These are phyloP conservation scores for Gentiana macrophylla DNA, from an alignment of 257 asterid genomes.

Conservation along the genomic window DNA sequence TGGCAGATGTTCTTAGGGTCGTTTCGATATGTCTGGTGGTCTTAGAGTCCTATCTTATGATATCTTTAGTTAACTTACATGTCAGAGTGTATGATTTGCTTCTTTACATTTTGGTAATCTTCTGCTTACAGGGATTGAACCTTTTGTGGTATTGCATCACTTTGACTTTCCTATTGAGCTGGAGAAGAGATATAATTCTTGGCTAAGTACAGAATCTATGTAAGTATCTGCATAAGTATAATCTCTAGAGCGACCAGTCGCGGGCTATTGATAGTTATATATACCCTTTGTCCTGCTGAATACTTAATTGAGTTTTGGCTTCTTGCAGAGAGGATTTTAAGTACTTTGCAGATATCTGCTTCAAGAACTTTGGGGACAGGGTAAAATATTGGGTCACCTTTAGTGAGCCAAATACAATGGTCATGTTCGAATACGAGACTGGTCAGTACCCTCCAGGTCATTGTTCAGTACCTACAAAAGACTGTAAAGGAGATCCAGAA, in stretches of 20 bases:
- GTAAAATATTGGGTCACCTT: constrained; percentile 51
- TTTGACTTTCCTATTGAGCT: constrained; percentile 58
- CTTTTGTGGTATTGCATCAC: constrained; percentile 43
- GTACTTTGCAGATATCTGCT: constrained; percentile 43
- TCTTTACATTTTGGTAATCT: background rate
- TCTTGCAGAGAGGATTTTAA: constrained; percentile 46
- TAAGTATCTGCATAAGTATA: no score
- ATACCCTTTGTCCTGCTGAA: background rate
- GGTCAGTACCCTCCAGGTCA: constrained; percentile 45
- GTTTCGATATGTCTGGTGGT: no score
- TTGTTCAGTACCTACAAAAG: constrained; percentile 30
- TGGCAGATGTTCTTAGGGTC: no score
- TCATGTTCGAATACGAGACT: constrained; percentile 24
- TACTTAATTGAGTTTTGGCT: background rate
- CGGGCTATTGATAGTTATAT: no score
- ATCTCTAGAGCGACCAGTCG: no score
- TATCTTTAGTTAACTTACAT: no score
- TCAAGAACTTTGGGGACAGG: constrained; percentile 40
- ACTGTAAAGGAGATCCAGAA: constrained; percentile 39
- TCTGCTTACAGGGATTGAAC: constrained; percentile 38
- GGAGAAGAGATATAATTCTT: constrained; percentile 44
- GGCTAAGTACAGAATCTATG: constrained; percentile 43
- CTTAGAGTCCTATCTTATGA: no score
- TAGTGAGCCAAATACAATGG: constrained; percentile 46
- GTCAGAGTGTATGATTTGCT: background rate